phyloP scores from a whole-genome alignment of 345 rosid genomes.

The Eutrema yunnanense region DNA sequence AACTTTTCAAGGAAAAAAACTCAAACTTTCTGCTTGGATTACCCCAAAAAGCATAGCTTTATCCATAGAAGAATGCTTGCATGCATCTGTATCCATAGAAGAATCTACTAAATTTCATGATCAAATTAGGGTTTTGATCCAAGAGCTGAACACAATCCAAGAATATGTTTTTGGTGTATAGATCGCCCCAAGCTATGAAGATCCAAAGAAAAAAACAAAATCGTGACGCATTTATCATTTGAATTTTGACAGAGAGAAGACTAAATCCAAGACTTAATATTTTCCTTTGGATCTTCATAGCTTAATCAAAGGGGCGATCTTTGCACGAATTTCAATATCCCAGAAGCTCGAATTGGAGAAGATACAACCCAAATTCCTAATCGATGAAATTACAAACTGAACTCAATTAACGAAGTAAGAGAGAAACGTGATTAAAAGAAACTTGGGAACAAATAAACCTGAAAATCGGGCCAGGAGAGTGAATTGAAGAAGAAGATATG shows the following conservation, averaged over 20 bases:
- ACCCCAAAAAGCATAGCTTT: background rate
- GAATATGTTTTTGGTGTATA: background rate
- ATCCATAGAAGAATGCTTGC: background rate
- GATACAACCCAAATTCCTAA: background rate
- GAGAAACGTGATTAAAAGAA: background rate
- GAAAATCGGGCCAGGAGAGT: background rate
- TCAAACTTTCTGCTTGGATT: background rate
- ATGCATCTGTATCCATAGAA: background rate
- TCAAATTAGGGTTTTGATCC: background rate
- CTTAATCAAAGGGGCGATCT: too few species aligned
- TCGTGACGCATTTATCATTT: too few species aligned
- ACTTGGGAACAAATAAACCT: background rate
- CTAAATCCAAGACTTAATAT: too few species aligned
- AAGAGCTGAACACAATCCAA: background rate
- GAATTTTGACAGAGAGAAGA: too few species aligned
- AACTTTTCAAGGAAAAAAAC: background rate
- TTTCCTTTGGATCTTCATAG: too few species aligned
- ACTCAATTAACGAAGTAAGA: background rate
- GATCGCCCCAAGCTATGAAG: background rate
- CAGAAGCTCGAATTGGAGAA: background rate
- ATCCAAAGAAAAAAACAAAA: background rate
- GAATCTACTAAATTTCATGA: background rate
- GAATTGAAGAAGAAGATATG: constrained; percentile 26
- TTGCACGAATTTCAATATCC: too few species aligned
- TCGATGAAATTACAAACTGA: background rate